Base-by-base conservation (phyloP, 768 basidiomycete genomes). In the Amanita pallidorosea region DNA sequence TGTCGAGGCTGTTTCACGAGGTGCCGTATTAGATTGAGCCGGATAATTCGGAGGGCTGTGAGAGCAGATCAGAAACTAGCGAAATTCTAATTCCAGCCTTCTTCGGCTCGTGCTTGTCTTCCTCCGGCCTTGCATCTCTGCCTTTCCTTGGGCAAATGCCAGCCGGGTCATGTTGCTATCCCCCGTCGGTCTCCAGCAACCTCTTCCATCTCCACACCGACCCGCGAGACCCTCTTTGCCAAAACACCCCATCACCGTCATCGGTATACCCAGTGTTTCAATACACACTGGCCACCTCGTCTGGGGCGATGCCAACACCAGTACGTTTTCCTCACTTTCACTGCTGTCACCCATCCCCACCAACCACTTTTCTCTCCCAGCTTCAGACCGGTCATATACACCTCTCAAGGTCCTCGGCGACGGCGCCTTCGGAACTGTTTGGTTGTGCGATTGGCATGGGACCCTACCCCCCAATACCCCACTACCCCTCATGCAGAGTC, bases 391-490 rank as follows among this genome's bases (percentile, higher is more conserved):
- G 60, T 85, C 85, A 17, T 99, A 94, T 66, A 94, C 93, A 25
- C 86, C 90, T 45, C 79, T 98, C 74, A 98, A 98, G 72, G 85
- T 88, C 55, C 80, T 99, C 65, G 96, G 96, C 37, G 95, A 97
- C 65, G 96, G 96, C 50, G 97, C 95, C 5, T 98, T 99, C 63
- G 96, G 96, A 47, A 98, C 93, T 3, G 96, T 99, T 57, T 92
- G 89, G 83, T 78, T 99, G 59, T 96, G 94, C 68, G 96, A 99
- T 76, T 99, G 95, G 95, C 92, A 96, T 75, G 90, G 89, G 62
- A 81, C 88, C 55, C 74, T 98, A 63, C 90, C 92, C 64, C 83
- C 90, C 66, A 87, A 88, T 74, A 89, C 88, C 47, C 84, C 85
- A 38, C 70, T 91, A 55, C 92, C 92, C 18, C 88, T 93, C 34